Base-by-base conservation (phyloP, 2,329 filamentous ascomycete genomes). In the Thielaviopsis punctulata region DNA sequence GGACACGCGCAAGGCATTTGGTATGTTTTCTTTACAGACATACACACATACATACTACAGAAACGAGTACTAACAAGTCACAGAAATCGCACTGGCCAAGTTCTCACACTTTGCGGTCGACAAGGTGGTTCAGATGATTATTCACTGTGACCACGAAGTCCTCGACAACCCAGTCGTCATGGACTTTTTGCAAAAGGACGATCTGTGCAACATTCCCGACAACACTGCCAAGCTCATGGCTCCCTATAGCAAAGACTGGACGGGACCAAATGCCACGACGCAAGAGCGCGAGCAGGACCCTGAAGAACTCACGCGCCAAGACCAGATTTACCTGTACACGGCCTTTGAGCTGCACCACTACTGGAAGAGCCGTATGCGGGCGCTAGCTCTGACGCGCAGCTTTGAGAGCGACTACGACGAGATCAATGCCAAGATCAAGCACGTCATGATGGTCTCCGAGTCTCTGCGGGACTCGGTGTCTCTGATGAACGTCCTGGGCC, bases 281-380 rank as follows among this genome's bases (percentile, higher is more conserved):
- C 83, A 86, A 51, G 76, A 75, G 57, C 80, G 90, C 52, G 92
- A 98, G 64, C 79, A 84, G 62, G 89, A 96, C 66, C 90, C 90
- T 1, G 67, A 65, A 5, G 92, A 98, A 62, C 79, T 98, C 51
- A 95, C 90, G 2, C 76, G 89, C 56, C 88, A 96, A 65, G 92
- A 98, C 68, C 90, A 96, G 67, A 85, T 98, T 53, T 98, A 89
- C 64, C 73, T 98, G 23, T 86, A 83, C 63, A 96, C 92, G 4
- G 86, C 90, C 1, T 96, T 84, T 61, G 92, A 98, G 65, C 71
- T 96, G 58, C 88, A 94, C 59, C 89, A 95, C 64, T 98, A 98
- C 69, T 98, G 92, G 92, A 95, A 95, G 73, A 87, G 86, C 56
- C 82, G 92, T 65, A 96, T 96, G 82, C 79, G 92, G 59, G 92